phyloP scores from a whole-genome alignment of 176 grass and related monocot species.

The Sorghum bicolor region DNA sequence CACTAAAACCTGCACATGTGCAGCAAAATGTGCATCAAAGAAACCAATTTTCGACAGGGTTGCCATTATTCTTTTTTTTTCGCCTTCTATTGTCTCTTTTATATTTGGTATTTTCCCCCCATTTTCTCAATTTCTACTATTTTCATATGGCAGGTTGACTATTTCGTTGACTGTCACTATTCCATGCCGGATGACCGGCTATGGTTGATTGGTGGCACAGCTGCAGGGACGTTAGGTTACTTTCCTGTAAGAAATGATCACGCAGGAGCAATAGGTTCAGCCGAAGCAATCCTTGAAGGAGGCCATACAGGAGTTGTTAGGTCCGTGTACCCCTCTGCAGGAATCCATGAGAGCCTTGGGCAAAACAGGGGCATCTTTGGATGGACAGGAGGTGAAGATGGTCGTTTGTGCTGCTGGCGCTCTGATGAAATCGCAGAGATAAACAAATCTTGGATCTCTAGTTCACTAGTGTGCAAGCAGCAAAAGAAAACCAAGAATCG shows the following conservation, averaged over 20 bases:
- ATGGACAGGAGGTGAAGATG: conserved; percentile 96
- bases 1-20: conserved; percentile 71
- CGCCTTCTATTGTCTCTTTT: neutral
- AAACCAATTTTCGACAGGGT: too few relatives aligned
- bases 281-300: conserved; percentile 77
- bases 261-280: conserved; percentile 30
- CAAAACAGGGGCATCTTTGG: conserved; percentile 64
- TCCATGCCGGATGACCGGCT: conserved; percentile 57
- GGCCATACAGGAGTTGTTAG: conserved; percentile 79
- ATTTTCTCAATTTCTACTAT: neutral
- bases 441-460: conserved; percentile 76
- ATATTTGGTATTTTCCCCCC: neutral
- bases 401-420: conserved; percentile 80
- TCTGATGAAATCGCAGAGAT: conserved; percentile 39
- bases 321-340: conserved; percentile 48
- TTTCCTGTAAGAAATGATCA: conserved; percentile 61
- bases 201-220: conserved; percentile 75
- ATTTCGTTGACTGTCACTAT: conserved; percentile 96
- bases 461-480: conserved; percentile 38
- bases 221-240: conserved; percentile 70
- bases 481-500: conserved; percentile 48
- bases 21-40: conserved; percentile 22
- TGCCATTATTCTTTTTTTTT: neutral
- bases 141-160: conserved; percentile 59
- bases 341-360: conserved; percentile 28